Evolutionary conservation across 495 filamentous ascomycete genomes (phyloP).

Genomic region (Penicillium arizonense): DNA sequence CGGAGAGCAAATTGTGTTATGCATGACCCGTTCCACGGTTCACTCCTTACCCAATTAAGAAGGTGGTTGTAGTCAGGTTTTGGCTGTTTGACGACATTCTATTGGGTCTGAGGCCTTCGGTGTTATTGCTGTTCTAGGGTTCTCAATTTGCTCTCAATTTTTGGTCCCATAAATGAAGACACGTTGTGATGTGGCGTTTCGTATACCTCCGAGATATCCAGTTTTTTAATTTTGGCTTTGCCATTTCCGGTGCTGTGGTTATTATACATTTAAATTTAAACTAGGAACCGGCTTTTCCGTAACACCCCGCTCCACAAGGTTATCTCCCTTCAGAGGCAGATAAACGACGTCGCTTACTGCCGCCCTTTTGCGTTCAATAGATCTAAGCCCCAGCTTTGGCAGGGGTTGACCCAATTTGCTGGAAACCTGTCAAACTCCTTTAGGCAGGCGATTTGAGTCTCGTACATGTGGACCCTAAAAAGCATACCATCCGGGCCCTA

Average conservation of each 20-base stretch:
- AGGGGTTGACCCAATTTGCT: slow-evolving; percentile 10
- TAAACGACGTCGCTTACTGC: slow-evolving; percentile 3
- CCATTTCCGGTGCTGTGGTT: no score
- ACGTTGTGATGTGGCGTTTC: no score
- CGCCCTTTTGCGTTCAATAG: slow-evolving; percentile 5
- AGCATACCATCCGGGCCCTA: slow-evolving; percentile 23
- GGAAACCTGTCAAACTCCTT: slow-evolving; percentile 20
- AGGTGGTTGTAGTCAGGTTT: slow-evolving; percentile 15
- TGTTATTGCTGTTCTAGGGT: no score
- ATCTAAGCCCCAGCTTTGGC: slow-evolving; percentile 13
- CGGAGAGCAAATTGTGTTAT: slow-evolving; percentile 17
- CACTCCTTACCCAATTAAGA: slow-evolving; percentile 22
- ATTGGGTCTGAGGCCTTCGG: no score
- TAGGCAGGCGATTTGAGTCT: slow-evolving; percentile 26
- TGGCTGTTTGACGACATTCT: no score
- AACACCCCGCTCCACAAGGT: not conserved
- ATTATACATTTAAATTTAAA: not conserved
- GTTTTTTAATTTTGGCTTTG: not conserved
- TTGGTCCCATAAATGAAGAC: no score
- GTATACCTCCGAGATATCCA: not conserved
- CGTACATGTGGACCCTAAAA: slow-evolving; percentile 11
- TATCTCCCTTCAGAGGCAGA: not conserved
- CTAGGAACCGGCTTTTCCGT: not conserved
- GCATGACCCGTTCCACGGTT: slow-evolving; percentile 15
- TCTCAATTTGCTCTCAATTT: no score